These are phyloP conservation scores for Iberis amara DNA, from an alignment of 441 rosid genomes.

Conservation along the genomic window DNA sequence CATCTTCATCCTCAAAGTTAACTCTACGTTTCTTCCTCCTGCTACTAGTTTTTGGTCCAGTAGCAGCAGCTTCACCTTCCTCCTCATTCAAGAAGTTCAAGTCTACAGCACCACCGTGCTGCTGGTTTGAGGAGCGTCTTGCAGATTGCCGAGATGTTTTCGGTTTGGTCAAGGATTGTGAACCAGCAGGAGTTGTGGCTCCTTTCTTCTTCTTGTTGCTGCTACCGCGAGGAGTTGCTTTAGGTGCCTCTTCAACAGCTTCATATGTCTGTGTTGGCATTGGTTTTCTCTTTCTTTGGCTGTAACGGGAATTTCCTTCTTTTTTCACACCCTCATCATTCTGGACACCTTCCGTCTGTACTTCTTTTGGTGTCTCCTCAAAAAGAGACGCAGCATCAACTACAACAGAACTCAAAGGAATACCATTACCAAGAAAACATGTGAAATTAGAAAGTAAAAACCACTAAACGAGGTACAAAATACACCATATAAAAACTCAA, in stretches of 20 bases:
- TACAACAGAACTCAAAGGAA: constrained; percentile 17
- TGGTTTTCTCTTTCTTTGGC: constrained; percentile 30
- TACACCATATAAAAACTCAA: background rate
- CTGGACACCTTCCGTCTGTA: constrained; percentile 26
- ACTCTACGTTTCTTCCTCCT: constrained; percentile 39
- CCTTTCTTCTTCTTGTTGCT: constrained; percentile 39
- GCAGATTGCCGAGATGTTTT: constrained; percentile 35
- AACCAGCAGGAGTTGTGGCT: constrained; percentile 25
- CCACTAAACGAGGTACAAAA: background rate
- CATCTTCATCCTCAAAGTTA: constrained; percentile 45
- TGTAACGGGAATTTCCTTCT: constrained; percentile 29
- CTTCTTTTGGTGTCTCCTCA: constrained; percentile 32
- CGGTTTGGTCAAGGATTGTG: constrained; percentile 20
- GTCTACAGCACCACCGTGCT: constrained; percentile 30
- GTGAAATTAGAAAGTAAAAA: background rate
- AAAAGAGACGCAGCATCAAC: constrained; percentile 30
- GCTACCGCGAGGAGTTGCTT: constrained; percentile 27
- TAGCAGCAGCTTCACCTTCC: constrained; percentile 24
- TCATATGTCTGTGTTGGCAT: constrained; percentile 21
- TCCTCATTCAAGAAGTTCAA: constrained; percentile 30
- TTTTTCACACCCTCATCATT: constrained; percentile 26
- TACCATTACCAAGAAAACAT: background rate
- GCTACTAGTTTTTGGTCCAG: constrained; percentile 23
- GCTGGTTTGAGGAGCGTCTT: constrained; percentile 24
- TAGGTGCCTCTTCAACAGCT: constrained; percentile 21